Base-by-base conservation (phyloP, 257 asterid species). In the Solanum corneliomulleri region DNA sequence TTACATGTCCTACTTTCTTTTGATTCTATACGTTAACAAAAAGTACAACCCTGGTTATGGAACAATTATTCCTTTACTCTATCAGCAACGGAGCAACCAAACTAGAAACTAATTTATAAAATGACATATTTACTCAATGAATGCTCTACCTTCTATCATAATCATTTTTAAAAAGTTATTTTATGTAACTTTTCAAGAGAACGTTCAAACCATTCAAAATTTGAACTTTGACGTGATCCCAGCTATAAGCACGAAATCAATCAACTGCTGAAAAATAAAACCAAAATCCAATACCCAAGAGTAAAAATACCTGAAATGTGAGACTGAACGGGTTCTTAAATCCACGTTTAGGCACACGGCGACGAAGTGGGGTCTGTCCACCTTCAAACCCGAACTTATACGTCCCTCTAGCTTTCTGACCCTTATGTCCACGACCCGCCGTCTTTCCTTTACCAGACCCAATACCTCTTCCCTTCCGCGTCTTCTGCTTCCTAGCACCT, bases 381-480 rank as follows among this genome's bases (percentile, higher is more conserved):
- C 99, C 99, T 93, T 97, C 99, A 88, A 97, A 97, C 4, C 99
- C 98, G 86, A 97, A 93, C 90, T 95, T 95, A 91, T 87, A 77
- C 5, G 98, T 95, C 5, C 99, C 99, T 64, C 99, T 94, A 41
- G 99, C 99, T 86, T 91, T 94, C 69, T 95, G 99, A 44, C 99
- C 99, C 93, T 97, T 97, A 84, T 97, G 99, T 33, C 99, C 99
- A 9, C 99, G 92, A 45, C 99, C 99, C 3, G 98, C 98, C 10
- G 99, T 97, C 92, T 97, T 95, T 45, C 99, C 99, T 89, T 97
- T 95, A 18, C 99, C 99, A 42, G 99, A 97, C 83, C 99, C 98
- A 56, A 97, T 97, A 85, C 99, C 99, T 49, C 99, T 90, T 9
- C 99, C 99, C 91, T 96, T 97, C 72, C 99, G 89, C 14, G 99